These are phyloP conservation scores for Cordyceps cicadae DNA, from an alignment of 2,329 filamentous ascomycete species.

Conservation along the genomic window DNA sequence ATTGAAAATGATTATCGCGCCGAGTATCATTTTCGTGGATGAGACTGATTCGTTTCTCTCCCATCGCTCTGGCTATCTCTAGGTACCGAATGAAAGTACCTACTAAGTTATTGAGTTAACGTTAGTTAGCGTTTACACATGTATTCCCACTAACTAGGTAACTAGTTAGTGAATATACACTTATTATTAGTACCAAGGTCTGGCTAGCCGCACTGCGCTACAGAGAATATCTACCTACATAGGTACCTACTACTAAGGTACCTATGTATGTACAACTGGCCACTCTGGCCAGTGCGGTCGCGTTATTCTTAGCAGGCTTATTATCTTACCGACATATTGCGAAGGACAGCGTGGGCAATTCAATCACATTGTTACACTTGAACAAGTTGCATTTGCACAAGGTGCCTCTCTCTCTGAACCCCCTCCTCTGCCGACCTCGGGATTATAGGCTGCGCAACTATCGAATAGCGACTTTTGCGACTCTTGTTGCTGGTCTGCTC, in stretches of 20 bases:
- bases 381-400: background rate
- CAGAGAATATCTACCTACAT: background rate
- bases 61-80: no score
- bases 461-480: background rate
- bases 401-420: background rate
- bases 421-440: background rate
- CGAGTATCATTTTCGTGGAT: no score
- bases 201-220: no score
- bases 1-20: no score
- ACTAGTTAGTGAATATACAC: no score
- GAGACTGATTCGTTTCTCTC: no score
- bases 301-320: background rate
- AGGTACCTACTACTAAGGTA: background rate
- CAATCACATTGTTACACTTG: background rate
- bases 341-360: conserved; percentile 20
- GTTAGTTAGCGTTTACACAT: no score
- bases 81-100: no score
- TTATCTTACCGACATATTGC: background rate
- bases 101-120: no score
- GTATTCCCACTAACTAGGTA: no score
- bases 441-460: background rate
- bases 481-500: background rate
- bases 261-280: background rate
- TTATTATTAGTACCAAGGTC: no score
- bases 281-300: background rate